Base-by-base conservation (phyloP, 2,329 filamentous ascomycete species). In the Fusarium sp. region DNA sequence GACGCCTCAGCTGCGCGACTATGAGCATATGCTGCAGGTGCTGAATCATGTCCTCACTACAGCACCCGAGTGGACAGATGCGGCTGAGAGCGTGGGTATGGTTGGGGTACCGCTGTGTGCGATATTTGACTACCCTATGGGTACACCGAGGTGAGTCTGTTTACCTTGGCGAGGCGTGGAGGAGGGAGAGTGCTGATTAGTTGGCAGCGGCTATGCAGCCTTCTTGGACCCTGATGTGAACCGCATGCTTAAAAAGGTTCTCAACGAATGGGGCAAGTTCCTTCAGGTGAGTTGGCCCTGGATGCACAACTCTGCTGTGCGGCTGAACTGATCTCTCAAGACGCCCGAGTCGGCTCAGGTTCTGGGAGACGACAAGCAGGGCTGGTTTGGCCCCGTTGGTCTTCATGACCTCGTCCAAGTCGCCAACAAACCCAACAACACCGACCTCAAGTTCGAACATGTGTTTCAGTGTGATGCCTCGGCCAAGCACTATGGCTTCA, bases 11-110 rank as follows among this genome's bases (percentile, higher is more conserved):
- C 84, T 92, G 53, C 82, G 84, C 9, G 82, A 89, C 74, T 90
- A 89, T 65, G 53, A 81, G 6, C 86, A 91, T 64, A 87, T 92
- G 84, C 79, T 92, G 17, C 76, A 78, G 19, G 79, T 90, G 9
- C 77, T 92, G 46, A 90, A 91, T 69, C 83, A 89, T 61, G 76
- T 83, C 53, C 78, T 85, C 43, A 76, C 75, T 17, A 72, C 74
- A 13, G 82, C 82, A 4, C 83, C 83, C 1, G 78, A 81, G 63
- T 84, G 81, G 82, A 83, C 78, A 0, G 78, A 83, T 53, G 78
- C 79, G 4, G 82, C 80, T 0, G 78, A 80, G 65, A 77, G 76
- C 13, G 80, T 79, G 13, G 81, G 81, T 15, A 79, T 84, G 73
- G 82, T 84, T 0, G 82, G 81, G 0, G 81, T 84, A n/a, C 82